A percentile compares a stretch with the other conserved stretches of the same genome.
phyloP scores from a whole-genome alignment of 2,329 filamentous ascomycete genomes.

The Sordariomycetes sp. region DNA sequence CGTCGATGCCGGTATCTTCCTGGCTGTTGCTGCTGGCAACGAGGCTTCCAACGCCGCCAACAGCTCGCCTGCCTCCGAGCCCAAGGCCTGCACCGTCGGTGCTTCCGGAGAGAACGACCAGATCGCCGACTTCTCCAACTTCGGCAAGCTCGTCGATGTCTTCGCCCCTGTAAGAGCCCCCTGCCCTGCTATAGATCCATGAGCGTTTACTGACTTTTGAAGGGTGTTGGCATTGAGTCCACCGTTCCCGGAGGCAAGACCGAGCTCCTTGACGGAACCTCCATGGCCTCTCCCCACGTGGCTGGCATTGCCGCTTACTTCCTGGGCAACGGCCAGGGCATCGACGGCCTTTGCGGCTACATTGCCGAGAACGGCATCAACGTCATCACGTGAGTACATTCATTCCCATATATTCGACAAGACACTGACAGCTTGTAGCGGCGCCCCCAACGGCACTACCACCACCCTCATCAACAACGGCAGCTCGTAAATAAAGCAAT shows the following conservation, averaged over 20 bases:
- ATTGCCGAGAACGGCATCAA: slow-evolving; percentile 29
- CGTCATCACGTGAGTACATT: slow-evolving; percentile 25
- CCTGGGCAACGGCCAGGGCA: slow-evolving; percentile 35
- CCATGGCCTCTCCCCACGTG: slow-evolving; percentile 54
- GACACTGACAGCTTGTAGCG: too few species aligned
- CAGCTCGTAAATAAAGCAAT: slow-evolving; percentile 1
- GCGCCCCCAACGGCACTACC: slow-evolving; percentile 21
- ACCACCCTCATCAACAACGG: slow-evolving; percentile 25
- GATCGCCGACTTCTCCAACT: slow-evolving; percentile 41
- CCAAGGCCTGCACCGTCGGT: slow-evolving; percentile 41
- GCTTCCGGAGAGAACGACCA: slow-evolving; percentile 28
- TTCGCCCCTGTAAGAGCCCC: slow-evolving; percentile 29
- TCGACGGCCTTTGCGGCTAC: slow-evolving; percentile 26
- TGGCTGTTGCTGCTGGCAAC: slow-evolving; percentile 45
- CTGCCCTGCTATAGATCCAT: slow-evolving; percentile 10
- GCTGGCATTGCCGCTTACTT: slow-evolving; percentile 54
- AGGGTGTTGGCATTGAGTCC: slow-evolving; percentile 34
- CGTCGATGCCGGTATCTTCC: slow-evolving; percentile 34
- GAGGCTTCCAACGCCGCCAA: slow-evolving; percentile 33
- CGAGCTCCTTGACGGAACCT: slow-evolving; percentile 36
- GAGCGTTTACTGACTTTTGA: slow-evolving; percentile 17
- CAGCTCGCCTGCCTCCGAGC: slow-evolving; percentile 37
- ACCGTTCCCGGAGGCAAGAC: slow-evolving; percentile 32
- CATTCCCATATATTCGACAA: too few species aligned
- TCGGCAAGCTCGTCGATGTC: slow-evolving; percentile 34